Evolutionary conservation across 768 basidiomycete genomes (phyloP).

Genomic region (Thelephora ganbajun): DNA sequence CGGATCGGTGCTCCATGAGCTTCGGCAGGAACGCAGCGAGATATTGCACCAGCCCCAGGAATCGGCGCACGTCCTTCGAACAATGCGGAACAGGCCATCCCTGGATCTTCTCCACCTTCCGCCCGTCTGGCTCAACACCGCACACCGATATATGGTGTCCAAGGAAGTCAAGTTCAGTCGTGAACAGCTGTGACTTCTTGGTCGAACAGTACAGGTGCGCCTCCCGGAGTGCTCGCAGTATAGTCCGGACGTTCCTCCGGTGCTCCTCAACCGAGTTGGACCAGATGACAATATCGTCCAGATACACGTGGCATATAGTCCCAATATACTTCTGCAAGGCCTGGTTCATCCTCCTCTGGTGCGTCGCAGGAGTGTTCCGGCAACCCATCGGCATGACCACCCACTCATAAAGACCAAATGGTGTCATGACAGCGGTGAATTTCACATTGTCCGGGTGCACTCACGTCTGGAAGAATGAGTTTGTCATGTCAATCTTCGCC

Average conservation of each 20-base stretch:
- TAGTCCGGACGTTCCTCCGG: conserved; percentile 6
- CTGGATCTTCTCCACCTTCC: conserved; percentile 16
- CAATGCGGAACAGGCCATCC: conserved; percentile 19
- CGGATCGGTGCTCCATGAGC: conserved; percentile 8
- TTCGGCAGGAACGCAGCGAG: conserved; percentile 10
- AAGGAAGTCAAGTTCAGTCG: conserved; percentile 16
- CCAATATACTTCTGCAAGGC: conserved; percentile 23
- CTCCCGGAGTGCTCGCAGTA: conserved; percentile 10
- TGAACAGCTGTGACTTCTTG: conserved; percentile 17
- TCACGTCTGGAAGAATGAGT: conserved; percentile 25
- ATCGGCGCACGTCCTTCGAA: conserved; percentile 7
- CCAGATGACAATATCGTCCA: conserved; percentile 34
- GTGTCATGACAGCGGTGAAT: conserved; percentile 24
- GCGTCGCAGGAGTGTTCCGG: conserved; percentile 20
- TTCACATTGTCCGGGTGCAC: conserved; percentile 17
- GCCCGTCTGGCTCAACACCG: conserved; percentile 17
- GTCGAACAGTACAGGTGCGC: conserved; percentile 14
- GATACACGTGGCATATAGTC: conserved; percentile 27
- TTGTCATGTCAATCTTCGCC: conserved; percentile 26
- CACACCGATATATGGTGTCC: conserved; percentile 18
- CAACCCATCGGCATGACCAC: conserved; percentile 26
- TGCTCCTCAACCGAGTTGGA: conserved; percentile 20
- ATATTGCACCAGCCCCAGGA: conserved; percentile 12
- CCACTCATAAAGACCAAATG: conserved; percentile 27
- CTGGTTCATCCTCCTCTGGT: conserved; percentile 17